These are phyloP conservation scores for Alternaria metachromatica DNA, from an alignment of 2,329 filamentous ascomycete genomes.

Conservation along the genomic window DNA sequence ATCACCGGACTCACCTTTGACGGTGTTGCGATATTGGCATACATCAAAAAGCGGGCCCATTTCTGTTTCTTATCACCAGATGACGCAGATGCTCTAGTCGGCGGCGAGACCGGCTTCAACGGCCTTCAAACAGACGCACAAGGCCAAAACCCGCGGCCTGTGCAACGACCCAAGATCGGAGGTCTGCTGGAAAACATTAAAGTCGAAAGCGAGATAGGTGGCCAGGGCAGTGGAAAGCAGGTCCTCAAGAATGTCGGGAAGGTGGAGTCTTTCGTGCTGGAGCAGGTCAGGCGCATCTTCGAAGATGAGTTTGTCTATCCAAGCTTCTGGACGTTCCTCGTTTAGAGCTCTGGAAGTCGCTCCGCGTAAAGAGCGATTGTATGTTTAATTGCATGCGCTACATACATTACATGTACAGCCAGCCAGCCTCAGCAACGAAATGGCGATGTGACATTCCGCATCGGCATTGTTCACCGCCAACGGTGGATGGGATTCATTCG, in stretches of 20 bases:
- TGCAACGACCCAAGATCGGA: constrained; percentile 62
- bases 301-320: constrained; percentile 99
- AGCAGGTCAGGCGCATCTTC: constrained; percentile 95
- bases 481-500: constrained; percentile 1
- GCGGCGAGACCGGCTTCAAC: constrained; percentile 50
- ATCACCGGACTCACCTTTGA: constrained; percentile 96
- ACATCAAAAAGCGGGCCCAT: constrained; percentile 86
- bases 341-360: constrained; percentile 56
- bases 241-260: constrained; percentile 98
- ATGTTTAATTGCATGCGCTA: not conserved
- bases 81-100: constrained; percentile 76
- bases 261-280: constrained; percentile 95
- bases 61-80: constrained; percentile 95
- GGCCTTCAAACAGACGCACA: constrained; percentile 34
- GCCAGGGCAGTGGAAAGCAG: constrained; percentile 88
- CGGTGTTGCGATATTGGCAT: constrained; percentile 88
- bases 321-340: constrained; percentile 96
- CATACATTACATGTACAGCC: not conserved
- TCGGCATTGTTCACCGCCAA: constrained; percentile 5
- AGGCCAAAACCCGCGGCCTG: constrained; percentile 31
- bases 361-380: not conserved
- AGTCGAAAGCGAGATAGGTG: constrained; percentile 97
- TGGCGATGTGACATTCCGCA: constrained; percentile 4
- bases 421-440: not conserved
- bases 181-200: constrained; percentile 89